Evolutionary conservation across 441 rosid genomes (phyloP), one percentile per base, ranked within the genome.

Genomic region (Dalechampia spathulata): DNA sequence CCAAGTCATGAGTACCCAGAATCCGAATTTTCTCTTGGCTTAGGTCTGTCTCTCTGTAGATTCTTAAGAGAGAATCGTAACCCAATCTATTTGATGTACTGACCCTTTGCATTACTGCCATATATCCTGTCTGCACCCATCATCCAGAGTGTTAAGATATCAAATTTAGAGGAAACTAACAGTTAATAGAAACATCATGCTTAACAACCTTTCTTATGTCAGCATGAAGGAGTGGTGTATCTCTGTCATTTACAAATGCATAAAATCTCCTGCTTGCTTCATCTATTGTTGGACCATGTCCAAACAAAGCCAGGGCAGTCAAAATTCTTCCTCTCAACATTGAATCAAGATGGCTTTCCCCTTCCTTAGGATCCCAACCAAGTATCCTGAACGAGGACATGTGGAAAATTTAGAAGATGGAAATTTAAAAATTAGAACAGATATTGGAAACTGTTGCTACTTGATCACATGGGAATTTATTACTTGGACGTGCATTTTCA

Each of bases 1-100:
- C 21, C 40, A 51, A 44, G 46, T 38, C 37, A 36, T 67, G 37
- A 38, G 32, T 81, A 93, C n/a, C n/a, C n/a, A 93, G 72, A 67
- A 93, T 77, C 67, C 99, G 85, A 20, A 83, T 83, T 80, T 90
- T 93, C 82, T 90, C 96, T 66, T 90, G 89, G 83, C 97, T 85
- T 47, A 83, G 77, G 70, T 93, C 93, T 23, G 93, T 87, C 72
- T 93, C 99, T 59, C 95, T 83, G 57, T 93, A 93, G 57, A 93
- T 74, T 61, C 67, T 83, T 63, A 87, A 70, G 25, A 90, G 92
- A 39, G 93, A 90, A 60, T 87, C 96, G 60, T 63, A 87, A 48
- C 79, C 95, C 4, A 78, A 72, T 78, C 75, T 81, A 74, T 81
- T 72, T 17, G 93, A 73, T 38, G 76, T 28, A 65, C 57, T 87